phyloP scores from a whole-genome alignment of 805 yeast species.

The Barnettozyma pratensis region DNA sequence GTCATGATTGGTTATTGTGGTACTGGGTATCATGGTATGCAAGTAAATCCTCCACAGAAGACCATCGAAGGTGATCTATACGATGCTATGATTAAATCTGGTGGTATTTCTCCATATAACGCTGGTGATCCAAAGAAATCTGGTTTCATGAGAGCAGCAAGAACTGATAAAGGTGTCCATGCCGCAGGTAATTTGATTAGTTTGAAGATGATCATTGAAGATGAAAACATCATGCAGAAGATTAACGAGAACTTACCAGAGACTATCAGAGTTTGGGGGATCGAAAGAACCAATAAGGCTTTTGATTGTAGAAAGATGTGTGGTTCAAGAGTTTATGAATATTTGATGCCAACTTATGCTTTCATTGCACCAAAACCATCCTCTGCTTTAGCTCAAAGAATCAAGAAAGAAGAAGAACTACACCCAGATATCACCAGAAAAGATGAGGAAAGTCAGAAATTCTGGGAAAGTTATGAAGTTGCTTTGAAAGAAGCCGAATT shows the following conservation, averaged over 20 bases:
- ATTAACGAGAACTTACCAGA: conserved; percentile 77
- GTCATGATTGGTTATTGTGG: conserved; percentile 93
- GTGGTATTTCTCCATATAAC: conserved; percentile 83
- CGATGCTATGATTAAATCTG: conserved; percentile 77
- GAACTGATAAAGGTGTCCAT: conserved; percentile 95
- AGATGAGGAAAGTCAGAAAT: conserved; percentile 65
- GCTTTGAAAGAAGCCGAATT: conserved; percentile 29
- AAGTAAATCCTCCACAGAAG: conserved; percentile 77
- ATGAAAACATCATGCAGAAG: conserved; percentile 57
- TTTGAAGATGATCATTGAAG: conserved; percentile 78
- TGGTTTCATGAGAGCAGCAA: conserved; percentile 82
- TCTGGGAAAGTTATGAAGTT: conserved; percentile 57
- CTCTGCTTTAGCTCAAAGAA: conserved; percentile 56
- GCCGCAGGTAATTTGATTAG: conserved; percentile 94
- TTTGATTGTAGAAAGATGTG: conserved; percentile 96
- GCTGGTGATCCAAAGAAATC: conserved; percentile 83
- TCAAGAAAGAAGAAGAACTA: conserved; percentile 45
- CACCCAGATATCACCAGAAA: conserved; percentile 55
- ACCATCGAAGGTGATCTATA: conserved; percentile 91
- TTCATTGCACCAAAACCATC: conserved; percentile 86
- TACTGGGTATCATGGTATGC: conserved; percentile 96
- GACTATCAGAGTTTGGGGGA: conserved; percentile 90
- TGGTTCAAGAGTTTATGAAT: conserved; percentile 93
- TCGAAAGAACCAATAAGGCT: conserved; percentile 79
- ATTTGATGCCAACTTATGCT: conserved; percentile 86